These are phyloP conservation scores for Fusarium coffeatum DNA, from an alignment of 2,329 filamentous ascomycete species.

Conservation along the genomic window DNA sequence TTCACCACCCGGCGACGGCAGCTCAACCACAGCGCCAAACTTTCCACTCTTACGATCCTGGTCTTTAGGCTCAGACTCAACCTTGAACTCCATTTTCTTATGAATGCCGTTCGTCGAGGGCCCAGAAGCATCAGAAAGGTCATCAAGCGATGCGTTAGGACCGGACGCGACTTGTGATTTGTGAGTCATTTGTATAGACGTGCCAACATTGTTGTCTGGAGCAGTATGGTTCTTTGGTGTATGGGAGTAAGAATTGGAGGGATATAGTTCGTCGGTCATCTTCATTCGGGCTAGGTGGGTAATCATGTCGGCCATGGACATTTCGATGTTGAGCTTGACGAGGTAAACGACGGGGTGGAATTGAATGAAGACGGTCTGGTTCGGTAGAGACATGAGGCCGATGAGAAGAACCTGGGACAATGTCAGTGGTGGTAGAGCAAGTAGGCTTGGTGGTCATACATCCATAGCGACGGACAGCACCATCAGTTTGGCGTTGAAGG, in stretches of 20 bases:
- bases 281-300: conserved; percentile 48
- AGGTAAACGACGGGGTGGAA: conserved; percentile 65
- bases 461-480: conserved; percentile 63
- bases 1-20: background rate
- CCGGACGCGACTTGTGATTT: conserved; percentile 23
- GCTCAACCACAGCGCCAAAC: background rate
- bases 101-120: conserved; percentile 28
- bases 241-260: conserved; percentile 20
- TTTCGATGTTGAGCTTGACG: conserved; percentile 66
- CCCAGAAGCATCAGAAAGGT: background rate
- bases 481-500: conserved; percentile 63
- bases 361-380: conserved; percentile 57
- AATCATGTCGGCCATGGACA: conserved; percentile 66
- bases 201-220: background rate
- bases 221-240: background rate
- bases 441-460: conserved; percentile 39
- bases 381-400: conserved; percentile 50
- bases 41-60: background rate
- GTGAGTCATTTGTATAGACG: conserved; percentile 28
- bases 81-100: conserved; percentile 34
- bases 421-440: fast-evolving
- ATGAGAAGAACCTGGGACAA: conserved; percentile 42
- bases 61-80: background rate
- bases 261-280: conserved; percentile 36
- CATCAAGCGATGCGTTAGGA: conserved; percentile 29